A percentile compares a stretch with the other conserved stretches of the same genome.
Evolutionary conservation across 768 basidiomycete genomes (phyloP).

Genomic region (Lanmaoa rubissima): DNA sequence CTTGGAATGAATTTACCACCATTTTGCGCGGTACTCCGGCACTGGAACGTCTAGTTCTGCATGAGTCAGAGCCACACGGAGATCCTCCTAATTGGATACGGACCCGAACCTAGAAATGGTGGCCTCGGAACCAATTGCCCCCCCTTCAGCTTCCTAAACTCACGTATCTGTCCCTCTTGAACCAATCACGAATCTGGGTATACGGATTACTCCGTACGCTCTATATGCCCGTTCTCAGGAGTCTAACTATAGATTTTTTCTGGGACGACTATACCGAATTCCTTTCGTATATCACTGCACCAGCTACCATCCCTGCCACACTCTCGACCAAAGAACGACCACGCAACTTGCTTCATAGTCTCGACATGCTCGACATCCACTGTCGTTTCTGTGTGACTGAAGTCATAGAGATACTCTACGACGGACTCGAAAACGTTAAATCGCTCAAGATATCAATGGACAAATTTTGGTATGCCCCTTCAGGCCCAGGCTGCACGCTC

Average conservation of each 20-base stretch:
- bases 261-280: conserved; percentile 43
- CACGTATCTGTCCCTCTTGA: too few relatives aligned
- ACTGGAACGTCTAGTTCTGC: conserved; percentile 50
- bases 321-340: conserved; percentile 39
- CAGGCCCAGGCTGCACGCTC: conserved; percentile 17
- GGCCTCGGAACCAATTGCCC: too few relatives aligned
- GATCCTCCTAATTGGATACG: conserved; percentile 39
- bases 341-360: conserved; percentile 35
- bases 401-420: conserved; percentile 39
- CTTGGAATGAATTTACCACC: conserved; percentile 47
- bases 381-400: conserved; percentile 41
- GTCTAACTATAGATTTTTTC: too few relatives aligned
- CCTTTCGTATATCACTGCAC: conserved; percentile 36
- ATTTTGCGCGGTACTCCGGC: conserved; percentile 53
- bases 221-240: too few relatives aligned
- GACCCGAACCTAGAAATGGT: conserved; percentile 15
- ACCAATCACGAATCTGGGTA: too few relatives aligned
- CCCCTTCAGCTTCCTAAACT: too few relatives aligned
- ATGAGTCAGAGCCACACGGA: conserved; percentile 48
- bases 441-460: conserved; percentile 39
- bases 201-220: too few relatives aligned
- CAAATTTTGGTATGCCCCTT: conserved; percentile 20
- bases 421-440: conserved; percentile 44
- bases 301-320: conserved; percentile 15
- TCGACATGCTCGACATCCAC: conserved; percentile 51